Evolutionary conservation across 345 rosid genomes (phyloP), one percentile per base, ranked within the genome.

Genomic region (Bretschneidera sinensis): DNA sequence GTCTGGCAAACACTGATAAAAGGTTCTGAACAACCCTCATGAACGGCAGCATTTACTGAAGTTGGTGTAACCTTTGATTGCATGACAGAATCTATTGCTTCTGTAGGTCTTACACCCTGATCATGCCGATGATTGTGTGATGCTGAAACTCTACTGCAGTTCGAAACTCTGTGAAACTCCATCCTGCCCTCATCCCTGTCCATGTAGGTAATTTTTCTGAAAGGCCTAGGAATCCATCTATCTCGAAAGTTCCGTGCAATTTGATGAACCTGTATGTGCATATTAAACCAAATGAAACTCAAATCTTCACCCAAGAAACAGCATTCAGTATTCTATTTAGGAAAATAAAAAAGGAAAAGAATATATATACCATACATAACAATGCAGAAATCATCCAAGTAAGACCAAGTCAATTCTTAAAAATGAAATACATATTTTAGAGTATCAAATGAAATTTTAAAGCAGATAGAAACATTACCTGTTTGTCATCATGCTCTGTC

Each of bases 401-500:
- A n/a, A n/a, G n/a, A n/a, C n/a, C n/a, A n/a, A n/a, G n/a, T n/a
- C n/a, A n/a, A n/a, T n/a, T n/a, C n/a, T n/a, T n/a, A n/a, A n/a
- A n/a, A n/a, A n/a, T n/a, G n/a, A n/a, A n/a, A n/a, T n/a, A n/a
- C n/a, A n/a, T n/a, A n/a, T n/a, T n/a, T n/a, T n/a, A n/a, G n/a
- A n/a, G n/a, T n/a, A n/a, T n/a, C n/a, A n/a, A n/a, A n/a, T n/a
- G n/a, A n/a, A n/a, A n/a, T n/a, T n/a, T n/a, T n/a, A 65, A 18
- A 19, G 2, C 25, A 17, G 23, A 20, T 9, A 47, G 16, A 65
- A 17, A 57, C 48, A 16, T 39, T 78, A 90, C 97, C 97, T 88
- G 90, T 73, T 80, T 86, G 76, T 94, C 97, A 55, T 80, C 85
- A 66, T 94, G 99, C 76, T 94, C 99, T 28, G 99, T 90, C 75